A percentile compares a stretch with the other conserved stretches of the same genome.
phyloP scores from a whole-genome alignment of 345 rosid genomes.

The Conringia planisiliqua region DNA sequence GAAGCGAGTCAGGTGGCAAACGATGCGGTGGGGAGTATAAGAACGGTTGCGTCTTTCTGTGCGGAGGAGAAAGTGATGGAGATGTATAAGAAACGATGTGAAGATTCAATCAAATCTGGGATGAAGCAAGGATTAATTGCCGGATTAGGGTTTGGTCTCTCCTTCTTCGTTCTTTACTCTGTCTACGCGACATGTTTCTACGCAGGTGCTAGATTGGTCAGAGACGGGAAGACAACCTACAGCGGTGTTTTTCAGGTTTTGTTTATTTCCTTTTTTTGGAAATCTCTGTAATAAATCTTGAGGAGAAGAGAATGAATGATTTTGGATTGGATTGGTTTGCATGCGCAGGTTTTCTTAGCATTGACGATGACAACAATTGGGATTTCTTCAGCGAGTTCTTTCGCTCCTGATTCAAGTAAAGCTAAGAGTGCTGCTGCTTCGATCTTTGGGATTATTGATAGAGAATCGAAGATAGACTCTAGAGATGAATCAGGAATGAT shows the following conservation, averaged over 20 bases:
- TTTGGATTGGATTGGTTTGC: not conserved
- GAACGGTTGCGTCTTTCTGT: slow-evolving; percentile 76
- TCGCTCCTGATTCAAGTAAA: slow-evolving; percentile 47
- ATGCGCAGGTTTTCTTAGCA: slow-evolving; percentile 59
- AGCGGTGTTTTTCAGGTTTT: slow-evolving; percentile 51
- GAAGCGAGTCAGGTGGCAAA: slow-evolving; percentile 77
- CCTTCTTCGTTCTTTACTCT: slow-evolving; percentile 41
- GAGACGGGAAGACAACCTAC: slow-evolving; percentile 42
- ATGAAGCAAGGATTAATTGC: slow-evolving; percentile 49
- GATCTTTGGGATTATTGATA: slow-evolving; percentile 52
- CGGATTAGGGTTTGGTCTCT: slow-evolving; percentile 55
- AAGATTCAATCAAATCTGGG: slow-evolving; percentile 51
- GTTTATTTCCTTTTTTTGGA: not conserved
- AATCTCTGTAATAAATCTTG: not conserved
- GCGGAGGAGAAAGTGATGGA: slow-evolving; percentile 65
- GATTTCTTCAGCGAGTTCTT: slow-evolving; percentile 48
- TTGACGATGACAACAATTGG: slow-evolving; percentile 45
- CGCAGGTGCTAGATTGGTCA: slow-evolving; percentile 54
- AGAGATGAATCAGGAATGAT: slow-evolving; percentile 45
- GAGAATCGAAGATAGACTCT: slow-evolving; percentile 50
- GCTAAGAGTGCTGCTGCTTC: slow-evolving; percentile 57
- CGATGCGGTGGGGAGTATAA: slow-evolving; percentile 66
- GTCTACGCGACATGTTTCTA: slow-evolving; percentile 54
- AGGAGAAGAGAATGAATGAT: not conserved
- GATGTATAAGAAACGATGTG: slow-evolving; percentile 49